Base-by-base conservation (phyloP, 2,329 filamentous ascomycete species). In the Leptoxyphium fumago region DNA sequence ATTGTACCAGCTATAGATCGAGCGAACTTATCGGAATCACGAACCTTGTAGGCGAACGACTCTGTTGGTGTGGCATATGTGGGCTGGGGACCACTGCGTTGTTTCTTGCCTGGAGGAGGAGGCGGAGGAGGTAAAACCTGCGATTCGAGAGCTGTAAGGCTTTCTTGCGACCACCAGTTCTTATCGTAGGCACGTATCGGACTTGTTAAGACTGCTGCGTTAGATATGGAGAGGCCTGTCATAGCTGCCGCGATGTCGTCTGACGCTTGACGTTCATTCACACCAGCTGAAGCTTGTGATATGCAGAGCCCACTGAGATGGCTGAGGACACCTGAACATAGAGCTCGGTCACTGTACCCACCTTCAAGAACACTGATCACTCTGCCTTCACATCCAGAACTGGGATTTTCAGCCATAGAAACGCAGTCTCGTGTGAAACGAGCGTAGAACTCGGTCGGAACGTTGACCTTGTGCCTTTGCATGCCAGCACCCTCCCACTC, bases 381-480 rank as follows among this genome's bases (percentile, higher is more conserved):
- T 39, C 91, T 75, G 2, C 89, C 89, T 21, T 93, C 82, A 1
- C 85, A 84, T 26, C 75, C 74, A 1, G 84, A 75, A 2, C 74
- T 83, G 53, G 84, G 79, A 59, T 95, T 87, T 36, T 84, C 74
- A 0, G 93, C 83, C 46, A 98, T 69, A 40, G 74, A 78, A 11
- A 93, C 80, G 2, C 95, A 76, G 57, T 98, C 91, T 39, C 80
- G 75, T 0, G 89, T 89, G 50, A 98, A 82, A 1, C 83, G 78
- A 41, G 91, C 91, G 59, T 96, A 98, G 60, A 98, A 98, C 43
- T 89, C 85, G 0, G 89, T 98, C 0, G 91, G 89, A 2, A 98
- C 91, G 57, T 94, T 94, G 55, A 94, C 88, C 46, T 84, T 82
- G 63, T 98, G 91, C 40, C 91, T 76, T 63, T 98, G 91, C 91